Evolutionary conservation across 345 rosid species (phyloP).

Genomic region (Salix viminalis): DNA sequence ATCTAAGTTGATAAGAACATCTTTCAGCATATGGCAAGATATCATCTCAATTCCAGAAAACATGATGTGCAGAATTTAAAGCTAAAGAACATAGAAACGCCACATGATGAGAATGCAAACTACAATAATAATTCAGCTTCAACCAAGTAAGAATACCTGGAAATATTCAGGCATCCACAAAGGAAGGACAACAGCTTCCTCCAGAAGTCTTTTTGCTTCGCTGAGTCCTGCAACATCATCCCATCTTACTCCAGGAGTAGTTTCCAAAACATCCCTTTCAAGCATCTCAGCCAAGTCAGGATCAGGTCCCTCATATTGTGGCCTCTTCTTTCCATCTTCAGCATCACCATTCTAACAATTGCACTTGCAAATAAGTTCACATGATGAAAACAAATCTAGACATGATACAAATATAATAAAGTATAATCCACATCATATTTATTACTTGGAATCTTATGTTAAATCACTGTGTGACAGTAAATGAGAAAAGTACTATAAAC

Average conservation of each 20-base stretch:
- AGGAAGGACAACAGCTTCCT: slow-evolving; percentile 99
- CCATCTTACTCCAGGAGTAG: slow-evolving; percentile 97
- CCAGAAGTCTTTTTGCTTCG: slow-evolving; percentile 97
- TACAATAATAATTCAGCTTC: slow-evolving; percentile 7
- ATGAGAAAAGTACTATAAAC: not conserved
- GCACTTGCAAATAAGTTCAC: slow-evolving; percentile 17
- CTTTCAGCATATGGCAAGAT: not conserved
- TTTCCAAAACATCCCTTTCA: slow-evolving; percentile 98
- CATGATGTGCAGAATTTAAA: not conserved
- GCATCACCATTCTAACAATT: slow-evolving; percentile 73
- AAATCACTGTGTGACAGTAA: not conserved
- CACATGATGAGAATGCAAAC: not conserved
- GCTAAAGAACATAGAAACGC: not conserved
- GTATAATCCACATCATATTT: not conserved
- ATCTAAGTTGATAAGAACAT: not conserved
- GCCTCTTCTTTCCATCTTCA: slow-evolving; percentile 87
- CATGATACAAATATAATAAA: not conserved
- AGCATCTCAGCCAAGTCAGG: slow-evolving; percentile 95
- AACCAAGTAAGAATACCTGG: slow-evolving; percentile 52
- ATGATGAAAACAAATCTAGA: slow-evolving; percentile 5
- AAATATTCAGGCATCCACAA: slow-evolving; percentile 99
- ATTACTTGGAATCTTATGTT: not conserved
- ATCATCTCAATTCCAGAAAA: not conserved
- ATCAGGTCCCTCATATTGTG: slow-evolving; percentile 96
- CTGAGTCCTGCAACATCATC: slow-evolving; percentile 99